phyloP scores from a whole-genome alignment of 768 basidiomycete genomes.

The Amanita subjunquillea region DNA sequence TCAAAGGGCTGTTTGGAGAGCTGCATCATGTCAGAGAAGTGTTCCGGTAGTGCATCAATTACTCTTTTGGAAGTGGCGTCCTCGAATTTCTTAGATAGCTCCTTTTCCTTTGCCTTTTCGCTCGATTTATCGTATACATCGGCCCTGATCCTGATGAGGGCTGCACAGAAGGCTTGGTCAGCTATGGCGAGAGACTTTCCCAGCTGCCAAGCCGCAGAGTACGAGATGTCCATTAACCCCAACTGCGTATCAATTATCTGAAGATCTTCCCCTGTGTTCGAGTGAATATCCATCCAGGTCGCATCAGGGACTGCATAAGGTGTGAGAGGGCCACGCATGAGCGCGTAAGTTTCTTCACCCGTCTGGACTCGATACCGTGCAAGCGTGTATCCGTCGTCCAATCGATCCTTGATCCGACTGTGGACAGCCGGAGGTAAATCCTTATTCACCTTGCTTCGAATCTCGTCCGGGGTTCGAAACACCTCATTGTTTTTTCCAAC shows the following conservation, averaged over 20 bases:
- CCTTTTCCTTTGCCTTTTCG: no score
- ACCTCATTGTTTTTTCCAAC: neutral
- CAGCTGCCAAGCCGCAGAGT: constrained; percentile 3
- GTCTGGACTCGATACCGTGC: neutral
- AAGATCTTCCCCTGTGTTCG: constrained; percentile 1
- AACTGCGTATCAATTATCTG: constrained; percentile 1
- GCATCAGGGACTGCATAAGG: neutral
- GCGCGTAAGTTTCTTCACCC: neutral
- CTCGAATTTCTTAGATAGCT: no score
- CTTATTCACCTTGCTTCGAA: neutral
- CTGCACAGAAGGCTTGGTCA: neutral
- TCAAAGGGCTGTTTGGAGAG: no score
- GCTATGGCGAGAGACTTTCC: constrained; percentile 4
- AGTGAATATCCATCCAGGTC: neutral
- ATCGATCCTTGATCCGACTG: neutral
- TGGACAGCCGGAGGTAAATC: neutral
- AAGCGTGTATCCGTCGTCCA: neutral
- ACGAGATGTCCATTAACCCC: constrained; percentile 3
- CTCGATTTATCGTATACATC: no score
- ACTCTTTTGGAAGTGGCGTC: no score
- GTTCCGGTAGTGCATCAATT: no score
- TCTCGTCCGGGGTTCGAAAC: neutral
- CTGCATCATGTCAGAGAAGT: no score
- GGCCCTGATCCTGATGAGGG: neutral
- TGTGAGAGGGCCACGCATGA: neutral